These are phyloP conservation scores for Microbotryum lychnidis-dioicae DNA, from an alignment of 1,284 basidiomycete genomes.

Conservation along the genomic window DNA sequence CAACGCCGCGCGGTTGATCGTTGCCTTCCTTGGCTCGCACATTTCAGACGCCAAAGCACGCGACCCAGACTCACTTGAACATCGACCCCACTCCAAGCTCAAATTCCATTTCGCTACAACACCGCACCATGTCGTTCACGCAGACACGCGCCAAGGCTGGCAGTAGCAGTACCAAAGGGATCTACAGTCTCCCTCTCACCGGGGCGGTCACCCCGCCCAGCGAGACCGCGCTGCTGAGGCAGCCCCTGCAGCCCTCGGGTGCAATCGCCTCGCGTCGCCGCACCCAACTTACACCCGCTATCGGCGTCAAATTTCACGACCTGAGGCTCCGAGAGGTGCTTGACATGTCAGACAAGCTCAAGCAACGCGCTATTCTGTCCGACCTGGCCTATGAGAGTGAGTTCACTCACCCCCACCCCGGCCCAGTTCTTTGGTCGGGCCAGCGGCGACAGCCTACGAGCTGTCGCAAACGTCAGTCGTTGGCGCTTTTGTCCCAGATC, in stretches of 20 bases:
- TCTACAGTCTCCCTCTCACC: not conserved
- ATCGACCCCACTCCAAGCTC: not conserved
- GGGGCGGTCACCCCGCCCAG: not conserved
- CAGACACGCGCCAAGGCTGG: too few relatives aligned
- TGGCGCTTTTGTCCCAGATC: too few relatives aligned
- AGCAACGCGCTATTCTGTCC: constrained; percentile 9
- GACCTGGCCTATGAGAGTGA: constrained; percentile 24
- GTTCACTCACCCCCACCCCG: not conserved
- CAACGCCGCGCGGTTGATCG: too few relatives aligned
- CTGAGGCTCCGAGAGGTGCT: constrained; percentile 19
- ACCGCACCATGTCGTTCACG: too few relatives aligned
- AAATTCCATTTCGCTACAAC: too few relatives aligned
- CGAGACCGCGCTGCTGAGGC: not conserved
- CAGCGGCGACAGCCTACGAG: too few relatives aligned
- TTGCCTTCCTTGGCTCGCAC: too few relatives aligned
- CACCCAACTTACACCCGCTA: constrained; percentile 12
- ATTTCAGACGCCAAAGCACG: too few relatives aligned
- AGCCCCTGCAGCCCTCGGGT: not conserved
- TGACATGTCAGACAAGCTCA: constrained; percentile 9
- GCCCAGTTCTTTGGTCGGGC: not conserved
- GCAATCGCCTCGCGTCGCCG: constrained; percentile 5
- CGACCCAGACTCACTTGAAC: not conserved
- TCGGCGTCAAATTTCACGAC: constrained; percentile 17
- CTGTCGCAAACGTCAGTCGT: not conserved
- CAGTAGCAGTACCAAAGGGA: not conserved